Conservation (phyloP, 495 filamentous ascomycete genomes). For the Penicillium macrosclerotiorum region DNA sequence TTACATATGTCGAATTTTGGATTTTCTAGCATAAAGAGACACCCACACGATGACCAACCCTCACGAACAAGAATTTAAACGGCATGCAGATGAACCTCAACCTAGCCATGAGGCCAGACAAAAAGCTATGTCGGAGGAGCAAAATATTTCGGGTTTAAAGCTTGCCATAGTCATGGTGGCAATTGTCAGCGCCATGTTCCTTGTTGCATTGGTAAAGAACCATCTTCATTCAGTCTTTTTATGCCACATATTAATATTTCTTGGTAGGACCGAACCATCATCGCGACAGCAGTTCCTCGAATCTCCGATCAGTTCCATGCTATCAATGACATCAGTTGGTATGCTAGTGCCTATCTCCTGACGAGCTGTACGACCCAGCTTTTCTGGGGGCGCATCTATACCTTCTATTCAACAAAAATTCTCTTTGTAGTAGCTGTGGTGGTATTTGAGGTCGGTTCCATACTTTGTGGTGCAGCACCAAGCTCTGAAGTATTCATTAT, state of each 20-base stretch:
- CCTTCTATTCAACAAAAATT: conserved; percentile 55
- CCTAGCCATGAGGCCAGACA: neutral
- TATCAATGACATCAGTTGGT: conserved; percentile 59
- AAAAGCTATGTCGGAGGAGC: neutral
- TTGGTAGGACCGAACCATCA: conserved; percentile 63
- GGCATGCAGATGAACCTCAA: neutral
- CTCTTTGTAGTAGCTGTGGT: conserved; percentile 59
- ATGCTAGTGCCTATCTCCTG: conserved; percentile 50
- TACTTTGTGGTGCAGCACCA: conserved; percentile 71
- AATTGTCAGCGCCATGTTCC: conserved; percentile 10
- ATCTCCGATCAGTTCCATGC: conserved; percentile 68
- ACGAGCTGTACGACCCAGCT: conserved; percentile 47
- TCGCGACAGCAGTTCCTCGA: conserved; percentile 67
- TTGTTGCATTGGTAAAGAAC: conserved; percentile 34
- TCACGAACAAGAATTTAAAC: neutral
- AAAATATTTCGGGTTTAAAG: neutral
- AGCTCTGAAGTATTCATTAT: conserved; percentile 68
- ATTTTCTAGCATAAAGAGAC: neutral
- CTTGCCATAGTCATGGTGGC: conserved; percentile 2
- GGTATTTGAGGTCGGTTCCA: conserved; percentile 62
- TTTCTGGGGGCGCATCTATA: conserved; percentile 61
- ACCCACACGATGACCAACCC: neutral
- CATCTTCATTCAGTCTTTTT: neutral
- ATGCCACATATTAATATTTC: neutral
- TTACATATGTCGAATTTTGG: too few relatives aligned